phyloP scores from a whole-genome alignment of 441 rosid species.

The Hypseocharis bilobata region DNA sequence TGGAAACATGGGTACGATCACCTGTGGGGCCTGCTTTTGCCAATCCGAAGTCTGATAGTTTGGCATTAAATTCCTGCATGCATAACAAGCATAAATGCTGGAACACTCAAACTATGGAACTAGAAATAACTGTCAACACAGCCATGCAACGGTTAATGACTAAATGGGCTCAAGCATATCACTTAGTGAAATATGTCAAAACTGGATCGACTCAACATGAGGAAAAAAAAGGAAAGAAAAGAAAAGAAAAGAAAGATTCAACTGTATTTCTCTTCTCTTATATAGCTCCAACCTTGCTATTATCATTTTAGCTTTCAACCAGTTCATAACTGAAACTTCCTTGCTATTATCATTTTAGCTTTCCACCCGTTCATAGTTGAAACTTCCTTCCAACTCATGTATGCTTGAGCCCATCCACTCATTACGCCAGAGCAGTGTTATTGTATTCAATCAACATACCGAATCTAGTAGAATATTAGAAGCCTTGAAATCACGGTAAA shows the following conservation, averaged over 20 bases:
- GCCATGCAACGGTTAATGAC: not conserved
- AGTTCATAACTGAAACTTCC: too few species aligned
- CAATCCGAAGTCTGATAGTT: conserved; percentile 82
- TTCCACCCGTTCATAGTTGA: too few species aligned
- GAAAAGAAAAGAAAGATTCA: not conserved
- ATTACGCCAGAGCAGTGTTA: not conserved
- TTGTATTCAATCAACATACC: conserved; percentile 28
- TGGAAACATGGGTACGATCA: conserved; percentile 84
- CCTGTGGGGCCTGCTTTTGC: conserved; percentile 85
- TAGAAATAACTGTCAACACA: not conserved
- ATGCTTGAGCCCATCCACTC: not conserved
- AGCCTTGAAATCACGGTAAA: conserved; percentile 72
- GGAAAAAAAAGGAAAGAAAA: not conserved
- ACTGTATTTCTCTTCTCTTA: not conserved
- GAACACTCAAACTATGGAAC: not conserved
- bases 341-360: not conserved
- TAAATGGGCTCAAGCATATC: not conserved
- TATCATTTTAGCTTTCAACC: not conserved
- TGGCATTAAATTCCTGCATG: conserved; percentile 58
- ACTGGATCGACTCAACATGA: not conserved
- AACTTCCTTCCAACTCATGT: too few species aligned
- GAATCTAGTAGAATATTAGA: conserved; percentile 76
- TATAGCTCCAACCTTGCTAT: not conserved
- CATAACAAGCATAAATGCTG: not conserved
- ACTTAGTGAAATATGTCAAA: not conserved